Conservation (phyloP, 192 early-diverging fungal species). For the Entomortierella chlamydospora region DNA sequence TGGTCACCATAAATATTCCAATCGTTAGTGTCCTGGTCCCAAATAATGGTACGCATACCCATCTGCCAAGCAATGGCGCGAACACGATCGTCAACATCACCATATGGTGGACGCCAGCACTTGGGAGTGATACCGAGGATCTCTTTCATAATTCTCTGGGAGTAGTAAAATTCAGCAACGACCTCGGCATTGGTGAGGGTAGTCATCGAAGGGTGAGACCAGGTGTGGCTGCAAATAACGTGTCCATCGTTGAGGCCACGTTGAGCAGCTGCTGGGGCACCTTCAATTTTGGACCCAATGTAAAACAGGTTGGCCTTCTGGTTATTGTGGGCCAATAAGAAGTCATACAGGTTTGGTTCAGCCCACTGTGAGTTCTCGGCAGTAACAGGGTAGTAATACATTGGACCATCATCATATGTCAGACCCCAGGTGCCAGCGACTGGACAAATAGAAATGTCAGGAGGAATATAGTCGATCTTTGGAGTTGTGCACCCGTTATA, state of each 20-base stretch:
- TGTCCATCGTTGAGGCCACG: slow-evolving; percentile 57
- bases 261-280: slow-evolving; percentile 22
- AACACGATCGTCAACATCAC: slow-evolving; percentile 64
- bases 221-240: slow-evolving; percentile 63
- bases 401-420: slow-evolving; percentile 47
- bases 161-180: slow-evolving; percentile 36
- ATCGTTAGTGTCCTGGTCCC: slow-evolving; percentile 43
- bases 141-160: slow-evolving; percentile 56
- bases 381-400: slow-evolving; percentile 25
- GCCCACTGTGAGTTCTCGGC: slow-evolving; percentile 26
- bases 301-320: slow-evolving; percentile 57
- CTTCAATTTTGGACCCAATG: slow-evolving; percentile 55
- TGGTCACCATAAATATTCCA: slow-evolving; percentile 56
- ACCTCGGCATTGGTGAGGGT: slow-evolving; percentile 42
- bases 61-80: slow-evolving; percentile 63
- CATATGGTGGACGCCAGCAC: slow-evolving; percentile 63
- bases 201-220: slow-evolving; percentile 62
- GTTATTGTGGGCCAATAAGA: slow-evolving; percentile 39
- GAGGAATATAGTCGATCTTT: slow-evolving; percentile 33
- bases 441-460: slow-evolving; percentile 53
- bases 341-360: slow-evolving; percentile 55
- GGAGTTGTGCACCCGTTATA: slow-evolving; percentile 33
- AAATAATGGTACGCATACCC: slow-evolving; percentile 37
- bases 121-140: slow-evolving; percentile 51
- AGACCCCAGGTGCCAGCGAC: slow-evolving; percentile 14